A percentile compares a stretch with the other conserved stretches of the same genome.
Evolutionary conservation across 164 flowering plant species (phyloP).

Genomic region (Berberis vulgaris): DNA sequence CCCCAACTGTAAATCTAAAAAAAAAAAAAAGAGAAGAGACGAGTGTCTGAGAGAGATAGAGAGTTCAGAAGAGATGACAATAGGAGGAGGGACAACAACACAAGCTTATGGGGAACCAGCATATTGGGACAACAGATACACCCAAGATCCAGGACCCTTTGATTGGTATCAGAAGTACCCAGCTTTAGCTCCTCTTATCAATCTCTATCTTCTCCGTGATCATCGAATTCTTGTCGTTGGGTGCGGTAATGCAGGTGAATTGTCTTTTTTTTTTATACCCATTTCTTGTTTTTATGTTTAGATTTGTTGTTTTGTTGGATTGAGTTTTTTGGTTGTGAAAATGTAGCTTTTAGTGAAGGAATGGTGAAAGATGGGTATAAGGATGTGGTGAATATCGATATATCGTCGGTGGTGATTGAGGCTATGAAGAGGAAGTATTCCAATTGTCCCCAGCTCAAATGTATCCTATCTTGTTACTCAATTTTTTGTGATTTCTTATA

Average conservation of each 20-base stretch:
- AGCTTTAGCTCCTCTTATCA: conserved; percentile 59
- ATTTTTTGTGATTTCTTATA: background rate
- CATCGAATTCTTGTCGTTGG: conserved; percentile 64
- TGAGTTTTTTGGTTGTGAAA: background rate
- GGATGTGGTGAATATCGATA: conserved; percentile 68
- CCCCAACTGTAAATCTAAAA: background rate
- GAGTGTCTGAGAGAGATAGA: conserved; percentile 3
- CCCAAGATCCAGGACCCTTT: conserved; percentile 48
- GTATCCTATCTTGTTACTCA: conserved; percentile 29
- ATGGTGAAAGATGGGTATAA: conserved; percentile 73
- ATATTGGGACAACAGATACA: conserved; percentile 84
- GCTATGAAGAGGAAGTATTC: conserved; percentile 58
- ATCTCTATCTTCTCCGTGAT: conserved; percentile 42
- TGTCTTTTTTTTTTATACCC: too few relatives aligned
- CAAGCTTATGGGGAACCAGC: conserved; percentile 81
- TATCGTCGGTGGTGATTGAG: conserved; percentile 72
- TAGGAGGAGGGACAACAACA: conserved; percentile 19
- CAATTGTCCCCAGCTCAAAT: conserved; percentile 47
- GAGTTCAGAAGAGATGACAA: conserved; percentile 15
- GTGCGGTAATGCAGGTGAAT: conserved; percentile 69
- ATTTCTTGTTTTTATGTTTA: background rate
- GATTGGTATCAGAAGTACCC: conserved; percentile 93
- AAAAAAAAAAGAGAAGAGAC: background rate
- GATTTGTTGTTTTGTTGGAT: background rate
- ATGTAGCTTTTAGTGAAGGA: conserved; percentile 65